These are phyloP conservation scores for Vitis hybrid DNA, from an alignment of 177 flowering plant genomes.

Conservation along the genomic window DNA sequence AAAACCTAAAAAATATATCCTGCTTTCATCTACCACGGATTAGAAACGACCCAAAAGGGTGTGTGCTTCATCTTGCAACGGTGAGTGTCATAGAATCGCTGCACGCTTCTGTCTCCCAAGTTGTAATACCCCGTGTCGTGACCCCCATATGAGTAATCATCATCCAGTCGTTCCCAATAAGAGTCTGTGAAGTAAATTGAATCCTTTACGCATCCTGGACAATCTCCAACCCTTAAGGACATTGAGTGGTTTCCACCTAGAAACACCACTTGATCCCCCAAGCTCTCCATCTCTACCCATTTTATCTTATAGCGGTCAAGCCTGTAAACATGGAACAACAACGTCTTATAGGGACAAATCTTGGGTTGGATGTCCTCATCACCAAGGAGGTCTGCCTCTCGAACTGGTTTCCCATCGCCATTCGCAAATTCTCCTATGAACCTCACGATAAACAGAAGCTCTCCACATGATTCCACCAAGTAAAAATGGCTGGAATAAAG, in stretches of 20 bases:
- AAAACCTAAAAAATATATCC: too few relatives aligned
- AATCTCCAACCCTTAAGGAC: neutral
- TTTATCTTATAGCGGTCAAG: neutral
- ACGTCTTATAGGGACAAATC: conserved; percentile 5
- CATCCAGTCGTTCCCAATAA: too few relatives aligned
- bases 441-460: conserved; percentile 4
- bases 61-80: too few relatives aligned
- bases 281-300: conserved; percentile 7
- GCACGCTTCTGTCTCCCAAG: too few relatives aligned
- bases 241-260: conserved; percentile 11
- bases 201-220: conserved; percentile 2
- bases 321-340: conserved; percentile 5
- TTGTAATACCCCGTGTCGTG: too few relatives aligned
- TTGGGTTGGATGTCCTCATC: conserved; percentile 1
- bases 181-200: neutral
- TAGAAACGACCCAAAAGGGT: too few relatives aligned
- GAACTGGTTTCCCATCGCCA: neutral
- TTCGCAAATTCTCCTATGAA: conserved; percentile 13
- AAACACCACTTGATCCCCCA: conserved; percentile 2
- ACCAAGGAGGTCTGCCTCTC: conserved; percentile 2
- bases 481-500: neutral
- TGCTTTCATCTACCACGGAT: too few relatives aligned
- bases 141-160: too few relatives aligned
- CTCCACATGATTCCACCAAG: conserved; percentile 2
- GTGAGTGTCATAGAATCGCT: too few relatives aligned